Evolutionary conservation across 192 early-diverging fungal genomes (phyloP), one percentile per base, ranked within the genome.

Genomic region (Backusella mclennaniae): DNA sequence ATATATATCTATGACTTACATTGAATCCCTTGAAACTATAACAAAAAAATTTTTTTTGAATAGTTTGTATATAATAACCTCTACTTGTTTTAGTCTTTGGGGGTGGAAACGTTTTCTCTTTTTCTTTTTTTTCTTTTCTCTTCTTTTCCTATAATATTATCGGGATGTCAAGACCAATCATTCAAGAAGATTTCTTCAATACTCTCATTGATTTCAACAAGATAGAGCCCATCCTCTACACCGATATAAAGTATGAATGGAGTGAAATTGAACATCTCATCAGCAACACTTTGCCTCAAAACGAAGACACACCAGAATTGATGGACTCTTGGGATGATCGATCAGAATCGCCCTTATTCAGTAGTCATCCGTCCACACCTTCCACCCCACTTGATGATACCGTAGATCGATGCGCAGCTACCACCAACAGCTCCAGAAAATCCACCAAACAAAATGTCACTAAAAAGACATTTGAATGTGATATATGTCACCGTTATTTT

Each of bases 401-500:
- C 11, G 11, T 39, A 11, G 38, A 39, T 39, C 38, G 9, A 9
- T 39, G 38, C 38, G 38, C 38, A 39, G 38, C 0, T 2, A 33
- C 33, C 33, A 33, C 33, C 3, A 33, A 33, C 3, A 33, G 33
- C 33, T 3, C 23, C 11, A 63, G 26, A 63, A 11, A 21, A 63
- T 29, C 23, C 11, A 29, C 23, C 2, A 26, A n/a, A 21, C 52
- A 53, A 8, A 23, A 21, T n/a, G 0, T 3, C n/a, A 29, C 23
- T 4, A 63, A 63, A 63, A 84, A 87, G 53, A 87, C 90, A 1
- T 90, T 89, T 80, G 80, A 79, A 17, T 94, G 93, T 72, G 67
- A 81, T 35, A 52, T 79, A 9, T 95, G 93, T 71, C 42, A 80
- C 1, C 73, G 86, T 2, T 86, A 88, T 23, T 95, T 94, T 82